A percentile compares a stretch with the other conserved stretches of the same genome.
Evolutionary conservation across 768 basidiomycete genomes (phyloP).

Genomic region (Xerocomellus chrysenteron): DNA sequence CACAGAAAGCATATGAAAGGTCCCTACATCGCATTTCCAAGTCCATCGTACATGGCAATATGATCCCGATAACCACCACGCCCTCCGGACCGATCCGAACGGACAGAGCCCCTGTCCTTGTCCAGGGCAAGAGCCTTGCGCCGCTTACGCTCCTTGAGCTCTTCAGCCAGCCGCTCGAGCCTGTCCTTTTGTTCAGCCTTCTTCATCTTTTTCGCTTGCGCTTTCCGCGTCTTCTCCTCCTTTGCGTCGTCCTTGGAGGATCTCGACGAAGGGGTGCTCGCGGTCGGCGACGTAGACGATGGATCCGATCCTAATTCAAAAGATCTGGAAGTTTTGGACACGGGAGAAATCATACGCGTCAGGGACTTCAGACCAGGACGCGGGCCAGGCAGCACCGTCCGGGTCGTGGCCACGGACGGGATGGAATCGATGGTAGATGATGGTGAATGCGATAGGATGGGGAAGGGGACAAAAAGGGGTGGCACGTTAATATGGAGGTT

Average conservation of each 20-base stretch:
- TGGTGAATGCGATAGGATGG: slow-evolving; percentile 18
- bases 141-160: slow-evolving; percentile 41
- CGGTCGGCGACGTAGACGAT: slow-evolving; percentile 19
- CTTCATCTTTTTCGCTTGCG: slow-evolving; percentile 42
- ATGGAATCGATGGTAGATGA: slow-evolving; percentile 10
- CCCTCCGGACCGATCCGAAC: slow-evolving; percentile 25
- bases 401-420: background rate
- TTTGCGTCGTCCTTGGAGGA: slow-evolving; percentile 25
- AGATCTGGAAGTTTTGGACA: slow-evolving; percentile 14
- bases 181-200: slow-evolving; percentile 42
- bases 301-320: slow-evolving; percentile 4
- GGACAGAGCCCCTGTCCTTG: slow-evolving; percentile 33
- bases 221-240: slow-evolving; percentile 45
- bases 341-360: slow-evolving; percentile 29
- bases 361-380: slow-evolving; percentile 20
- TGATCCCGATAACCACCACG: slow-evolving; percentile 24
- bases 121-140: slow-evolving; percentile 32
- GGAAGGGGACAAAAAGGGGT: slow-evolving; percentile 13
- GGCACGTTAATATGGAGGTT: slow-evolving; percentile 32
- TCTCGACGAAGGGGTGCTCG: slow-evolving; percentile 9
- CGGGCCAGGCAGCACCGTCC: background rate
- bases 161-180: slow-evolving; percentile 43
- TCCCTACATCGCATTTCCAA: slow-evolving; percentile 25
- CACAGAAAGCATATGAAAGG: slow-evolving; percentile 6
- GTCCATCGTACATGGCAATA: slow-evolving; percentile 34